Evolutionary conservation across 2,329 filamentous ascomycete species (phyloP), one percentile per base, ranked within the genome.

Genomic region (Botrytis fabae): DNA sequence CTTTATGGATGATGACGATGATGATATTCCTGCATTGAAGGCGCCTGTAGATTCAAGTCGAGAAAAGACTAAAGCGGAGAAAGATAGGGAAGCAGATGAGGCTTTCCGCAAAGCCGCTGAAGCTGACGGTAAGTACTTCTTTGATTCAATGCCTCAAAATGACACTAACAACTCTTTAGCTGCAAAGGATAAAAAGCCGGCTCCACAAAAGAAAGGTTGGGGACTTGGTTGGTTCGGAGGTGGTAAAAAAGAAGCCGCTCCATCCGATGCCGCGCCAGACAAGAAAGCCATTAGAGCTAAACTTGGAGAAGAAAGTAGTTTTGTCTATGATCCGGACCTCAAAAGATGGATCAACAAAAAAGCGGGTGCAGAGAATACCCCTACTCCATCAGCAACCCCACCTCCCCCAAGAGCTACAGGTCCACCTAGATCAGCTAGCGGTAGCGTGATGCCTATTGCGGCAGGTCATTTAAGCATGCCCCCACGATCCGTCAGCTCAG

Each of bases 261-360:
- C 75, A 77, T 79, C 74, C 25, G 78, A 78, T 40, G 74, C 74
- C 25, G 78, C 83, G 12, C 81, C 83, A n/a, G 81, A 85, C 7
- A 86, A 86, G 80, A 91, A 91, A 42, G 89, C 95, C n/a, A 93
- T 98, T 81, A 90, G 89, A 78, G 96, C 97, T 75, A 99, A 99
- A 80, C 88, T 99, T 14, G 97, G 95, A 75, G 97, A 99, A 82
- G 90, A 96, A 80, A 97, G 90, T 82, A 94, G 91, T 63, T 98
- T 99, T 82, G 92, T 95, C 77, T 99, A 96, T 79, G 96, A 99
- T 80, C 92, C 94, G 3, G 93, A 98, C n/a, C 88, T 97, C 70
- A 97, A 97, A 85, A 94, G 96, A 81, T 99, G 97, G 97, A 87
- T 99, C 81, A 98, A 99, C 85, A 98, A 98, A 85, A 98, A 97